Percentiles rank a stretch among this genome's conserved stretches.
Evolutionary conservation across 805 yeast genomes (phyloP).

Genomic region (Wickerhamiella occidentalis): DNA sequence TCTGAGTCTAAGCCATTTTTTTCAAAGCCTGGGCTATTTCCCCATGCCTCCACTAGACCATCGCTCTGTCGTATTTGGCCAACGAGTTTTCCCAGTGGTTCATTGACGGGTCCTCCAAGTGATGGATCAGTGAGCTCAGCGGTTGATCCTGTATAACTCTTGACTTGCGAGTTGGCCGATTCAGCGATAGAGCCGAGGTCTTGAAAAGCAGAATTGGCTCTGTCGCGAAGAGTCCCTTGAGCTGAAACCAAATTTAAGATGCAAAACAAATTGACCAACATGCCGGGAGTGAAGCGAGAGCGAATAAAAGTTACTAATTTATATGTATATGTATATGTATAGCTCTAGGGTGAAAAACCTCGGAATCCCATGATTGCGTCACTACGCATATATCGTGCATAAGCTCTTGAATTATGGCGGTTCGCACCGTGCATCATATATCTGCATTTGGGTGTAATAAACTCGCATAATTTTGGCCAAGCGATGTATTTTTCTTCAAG

Average conservation of each 20-base stretch:
- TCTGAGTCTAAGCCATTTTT: neutral
- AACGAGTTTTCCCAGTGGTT: neutral
- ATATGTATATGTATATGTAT: too few species aligned
- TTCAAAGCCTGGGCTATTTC: neutral
- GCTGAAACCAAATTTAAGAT: neutral
- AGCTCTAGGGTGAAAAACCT: too few species aligned
- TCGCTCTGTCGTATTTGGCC: neutral
- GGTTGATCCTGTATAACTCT: neutral
- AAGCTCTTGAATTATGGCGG: too few species aligned
- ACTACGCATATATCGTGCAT: too few species aligned
- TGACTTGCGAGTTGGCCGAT: neutral
- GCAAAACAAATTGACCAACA: neutral
- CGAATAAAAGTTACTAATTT: too few species aligned
- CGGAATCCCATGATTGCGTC: too few species aligned
- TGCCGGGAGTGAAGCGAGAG: neutral
- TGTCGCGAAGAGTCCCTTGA: neutral
- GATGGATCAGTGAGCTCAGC: too few species aligned
- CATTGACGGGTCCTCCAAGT: neutral
- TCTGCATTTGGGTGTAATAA: too few species aligned
- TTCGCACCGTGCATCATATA: too few species aligned
- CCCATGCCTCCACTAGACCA: neutral
- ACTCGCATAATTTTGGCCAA: too few species aligned
- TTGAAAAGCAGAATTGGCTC: neutral
- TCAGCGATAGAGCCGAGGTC: neutral
- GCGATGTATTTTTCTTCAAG: too few species aligned